Base-by-base conservation (phyloP, 2,329 filamentous ascomycete species). In the Drechslera avenae region DNA sequence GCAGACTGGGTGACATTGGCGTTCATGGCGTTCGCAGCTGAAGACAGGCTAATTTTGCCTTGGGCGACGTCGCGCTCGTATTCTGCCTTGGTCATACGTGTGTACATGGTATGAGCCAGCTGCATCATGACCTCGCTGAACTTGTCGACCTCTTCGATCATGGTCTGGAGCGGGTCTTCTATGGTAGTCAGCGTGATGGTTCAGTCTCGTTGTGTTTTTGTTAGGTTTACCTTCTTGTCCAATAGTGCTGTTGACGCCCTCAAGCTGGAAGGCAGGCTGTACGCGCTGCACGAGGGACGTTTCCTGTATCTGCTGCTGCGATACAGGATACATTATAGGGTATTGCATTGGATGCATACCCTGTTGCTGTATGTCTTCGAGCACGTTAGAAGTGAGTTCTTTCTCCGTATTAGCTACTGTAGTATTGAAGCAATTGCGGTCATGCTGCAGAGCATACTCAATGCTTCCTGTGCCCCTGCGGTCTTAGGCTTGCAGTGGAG, bases 21-120 rank as follows among this genome's bases (percentile, higher is more conserved):
- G 13, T 2, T 5, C 2, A 21, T 2, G 5, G 14, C 12, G 9
- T 23, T 7, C 5, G 4, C 21, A 35, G n/a, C n/a, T n/a, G n/a
- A n/a, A n/a, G 33, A 26, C n/a, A 9, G 33, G 2, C 32, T 21
- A 14, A 28, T 13, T 3, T 23, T 26, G 18, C 44, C n/a, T 3
- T 46, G 12, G 9, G 32, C 9, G 52, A 86, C 78, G 63, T 90
- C 83, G 76, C 42, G 33, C 33, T 97, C 97, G 73, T 89, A 80
- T 16, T 89, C 89, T 46, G 95, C 84, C 73, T 96, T 97, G 59
- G 96, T 82, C 88, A 97, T 94, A 54, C 93, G 92, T 82, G 96
- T 96, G 78, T 97, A 91, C 54, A 97, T 19, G 1, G 31, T 13
- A 2, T 41, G 33, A 4, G 46, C 2, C 10, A 37, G 14, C 3